Evolutionary conservation across 208 protist genomes (phyloP).

Genomic region (Acanthamoeba sp.): DNA sequence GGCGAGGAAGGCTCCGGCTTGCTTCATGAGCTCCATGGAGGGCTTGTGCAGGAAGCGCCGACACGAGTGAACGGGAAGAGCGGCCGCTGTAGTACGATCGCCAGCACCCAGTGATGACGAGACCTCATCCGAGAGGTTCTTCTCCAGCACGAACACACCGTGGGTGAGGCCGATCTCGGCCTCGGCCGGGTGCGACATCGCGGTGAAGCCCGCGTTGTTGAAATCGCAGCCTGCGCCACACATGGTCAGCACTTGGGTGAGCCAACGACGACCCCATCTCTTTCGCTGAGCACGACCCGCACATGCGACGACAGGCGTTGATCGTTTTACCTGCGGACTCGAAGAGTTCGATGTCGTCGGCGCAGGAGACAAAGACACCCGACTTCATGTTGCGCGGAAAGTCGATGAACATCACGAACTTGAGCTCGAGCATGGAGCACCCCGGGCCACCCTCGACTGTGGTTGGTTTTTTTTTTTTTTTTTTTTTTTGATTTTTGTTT

Average conservation of each 20-base stretch:
- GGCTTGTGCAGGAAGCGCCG: slow-evolving; percentile 80
- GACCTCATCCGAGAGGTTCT: slow-evolving; percentile 40
- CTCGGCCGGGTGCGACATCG: slow-evolving; percentile 76
- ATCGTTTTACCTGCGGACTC: slow-evolving; percentile 36
- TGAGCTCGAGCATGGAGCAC: slow-evolving; percentile 81
- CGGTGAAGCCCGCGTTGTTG: slow-evolving; percentile 67
- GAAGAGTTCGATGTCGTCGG: slow-evolving; percentile 84
- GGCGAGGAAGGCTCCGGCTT: slow-evolving; percentile 67
- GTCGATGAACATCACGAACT: slow-evolving; percentile 82
- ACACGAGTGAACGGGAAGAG: slow-evolving; percentile 11
- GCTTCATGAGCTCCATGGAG: slow-evolving; percentile 75
- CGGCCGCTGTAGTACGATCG: too few species aligned
- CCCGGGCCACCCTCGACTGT: slow-evolving; percentile 26
- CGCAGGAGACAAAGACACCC: slow-evolving; percentile 80
- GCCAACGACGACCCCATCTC: not conserved
- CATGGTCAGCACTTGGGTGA: not conserved
- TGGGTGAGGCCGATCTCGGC: slow-evolving; percentile 77
- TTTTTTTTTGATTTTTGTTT: too few species aligned
- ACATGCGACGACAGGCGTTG: not conserved
- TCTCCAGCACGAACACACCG: slow-evolving; percentile 80
- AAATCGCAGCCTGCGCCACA: slow-evolving; percentile 36
- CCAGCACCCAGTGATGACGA: too few species aligned
- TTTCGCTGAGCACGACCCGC: not conserved
- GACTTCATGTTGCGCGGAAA: slow-evolving; percentile 80
- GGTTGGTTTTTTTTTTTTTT: too few species aligned